phyloP scores from a whole-genome alignment of 352 stramenopile genomes.

The Globisporangium heterothallicum region DNA sequence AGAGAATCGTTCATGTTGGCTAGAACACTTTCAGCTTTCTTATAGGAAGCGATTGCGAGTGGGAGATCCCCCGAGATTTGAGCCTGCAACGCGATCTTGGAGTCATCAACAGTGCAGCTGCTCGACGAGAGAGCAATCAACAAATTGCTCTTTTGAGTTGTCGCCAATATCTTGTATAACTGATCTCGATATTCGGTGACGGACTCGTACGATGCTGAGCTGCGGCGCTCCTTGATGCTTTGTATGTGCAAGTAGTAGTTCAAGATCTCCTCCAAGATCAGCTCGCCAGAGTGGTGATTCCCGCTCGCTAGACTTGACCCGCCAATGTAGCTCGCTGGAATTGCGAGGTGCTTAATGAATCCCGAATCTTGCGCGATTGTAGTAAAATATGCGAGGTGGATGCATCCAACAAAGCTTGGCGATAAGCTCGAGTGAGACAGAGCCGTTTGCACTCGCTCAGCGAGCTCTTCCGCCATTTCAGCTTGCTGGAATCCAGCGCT shows the following conservation, averaged over 20 bases:
- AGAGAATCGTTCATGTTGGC: constrained; percentile 33
- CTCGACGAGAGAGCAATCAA: constrained; percentile 47
- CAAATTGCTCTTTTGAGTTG: constrained; percentile 61
- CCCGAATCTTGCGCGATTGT: constrained; percentile 27
- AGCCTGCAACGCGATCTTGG: constrained; percentile 51
- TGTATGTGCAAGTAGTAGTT: constrained; percentile 22
- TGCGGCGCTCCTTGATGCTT: neutral
- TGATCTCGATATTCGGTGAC: constrained; percentile 52
- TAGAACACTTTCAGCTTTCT: constrained; percentile 52
- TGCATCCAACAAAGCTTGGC: constrained; percentile 20
- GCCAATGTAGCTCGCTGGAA: constrained; percentile 38
- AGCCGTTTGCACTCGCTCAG: constrained; percentile 4
- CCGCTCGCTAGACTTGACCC: constrained; percentile 56
- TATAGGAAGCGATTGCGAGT: constrained; percentile 65
- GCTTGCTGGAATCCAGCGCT: constrained; percentile 24
- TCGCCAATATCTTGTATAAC: constrained; percentile 65
- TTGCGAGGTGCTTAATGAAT: constrained; percentile 23
- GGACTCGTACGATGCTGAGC: constrained; percentile 13
- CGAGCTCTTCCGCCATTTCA: neutral
- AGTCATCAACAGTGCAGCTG: constrained; percentile 49
- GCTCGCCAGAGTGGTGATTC: constrained; percentile 48
- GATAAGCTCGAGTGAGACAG: constrained; percentile 12
- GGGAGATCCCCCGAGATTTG: constrained; percentile 65
- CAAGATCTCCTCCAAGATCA: constrained; percentile 63
- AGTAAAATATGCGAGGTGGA: constrained; percentile 47